These are phyloP conservation scores for Psidium guajava DNA, from an alignment of 345 rosid genomes.

Conservation along the genomic window DNA sequence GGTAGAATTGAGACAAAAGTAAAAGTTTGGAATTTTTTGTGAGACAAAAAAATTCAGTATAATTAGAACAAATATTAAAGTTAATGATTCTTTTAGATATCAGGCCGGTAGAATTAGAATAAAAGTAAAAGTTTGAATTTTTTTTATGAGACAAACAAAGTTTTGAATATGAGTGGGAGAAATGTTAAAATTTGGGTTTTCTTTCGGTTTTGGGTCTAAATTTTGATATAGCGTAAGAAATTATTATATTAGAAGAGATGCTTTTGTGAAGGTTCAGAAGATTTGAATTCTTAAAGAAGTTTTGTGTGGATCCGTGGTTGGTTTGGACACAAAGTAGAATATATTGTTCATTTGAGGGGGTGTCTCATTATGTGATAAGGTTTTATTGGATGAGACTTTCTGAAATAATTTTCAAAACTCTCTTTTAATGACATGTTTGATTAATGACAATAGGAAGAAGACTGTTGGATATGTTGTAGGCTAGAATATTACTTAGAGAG, in stretches of 20 bases:
- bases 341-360: not conserved
- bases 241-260: not conserved
- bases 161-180: no score
- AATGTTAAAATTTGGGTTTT: no score
- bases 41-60: no score
- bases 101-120: no score
- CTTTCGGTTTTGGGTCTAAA: not conserved
- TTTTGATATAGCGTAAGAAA: not conserved
- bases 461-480: not conserved
- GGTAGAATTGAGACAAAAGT: no score
- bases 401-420: not conserved
- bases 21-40: no score
- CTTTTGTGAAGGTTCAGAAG: not conserved
- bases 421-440: not conserved
- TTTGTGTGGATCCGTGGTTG: not conserved
- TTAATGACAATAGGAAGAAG: not conserved
- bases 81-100: no score
- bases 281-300: not conserved
- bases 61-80: no score
- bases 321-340: not conserved
- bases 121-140: no score
- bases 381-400: not conserved
- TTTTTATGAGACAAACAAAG: no score
- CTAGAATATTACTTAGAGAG: no score
- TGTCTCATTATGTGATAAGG: not conserved